phyloP scores from a whole-genome alignment of 2,329 filamentous ascomycete genomes.

The Trichoderma asperellum region DNA sequence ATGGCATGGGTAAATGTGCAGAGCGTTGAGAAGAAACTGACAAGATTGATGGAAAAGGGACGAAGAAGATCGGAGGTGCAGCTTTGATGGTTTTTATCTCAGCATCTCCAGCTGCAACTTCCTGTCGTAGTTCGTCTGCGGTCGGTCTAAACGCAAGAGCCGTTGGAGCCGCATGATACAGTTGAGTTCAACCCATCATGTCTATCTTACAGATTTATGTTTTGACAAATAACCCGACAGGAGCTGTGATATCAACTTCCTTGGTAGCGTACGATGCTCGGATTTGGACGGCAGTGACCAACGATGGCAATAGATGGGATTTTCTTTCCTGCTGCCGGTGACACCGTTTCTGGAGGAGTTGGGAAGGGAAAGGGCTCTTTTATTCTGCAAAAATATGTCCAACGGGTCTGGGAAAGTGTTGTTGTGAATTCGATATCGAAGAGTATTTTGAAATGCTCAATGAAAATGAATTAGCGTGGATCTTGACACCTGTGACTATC shows the following conservation, averaged over 20 bases:
- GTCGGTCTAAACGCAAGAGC: background rate
- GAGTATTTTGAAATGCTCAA: background rate
- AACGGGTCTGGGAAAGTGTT: background rate
- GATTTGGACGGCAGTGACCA: background rate
- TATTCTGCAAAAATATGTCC: background rate
- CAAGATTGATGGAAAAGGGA: background rate
- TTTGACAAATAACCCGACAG: background rate
- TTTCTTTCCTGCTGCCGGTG: background rate
- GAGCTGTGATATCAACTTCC: background rate
- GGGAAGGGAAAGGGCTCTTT: background rate
- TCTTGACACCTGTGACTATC: background rate
- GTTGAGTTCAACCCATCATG: background rate
- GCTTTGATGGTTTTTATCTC: background rate
- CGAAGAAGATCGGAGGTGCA: background rate
- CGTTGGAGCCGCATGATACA: background rate
- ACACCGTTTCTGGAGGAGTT: background rate
- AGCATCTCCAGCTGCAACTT: background rate
- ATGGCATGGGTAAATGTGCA: background rate
- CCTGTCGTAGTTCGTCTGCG: background rate
- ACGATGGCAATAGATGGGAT: constrained; percentile 1
- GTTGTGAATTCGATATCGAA: background rate
- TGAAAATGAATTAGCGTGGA: background rate
- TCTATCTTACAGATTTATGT: background rate
- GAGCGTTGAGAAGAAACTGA: background rate
- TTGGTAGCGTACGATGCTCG: background rate